Evolutionary conservation across 2,329 filamentous ascomycete genomes (phyloP).

Genomic region (Ophiostoma sp.): DNA sequence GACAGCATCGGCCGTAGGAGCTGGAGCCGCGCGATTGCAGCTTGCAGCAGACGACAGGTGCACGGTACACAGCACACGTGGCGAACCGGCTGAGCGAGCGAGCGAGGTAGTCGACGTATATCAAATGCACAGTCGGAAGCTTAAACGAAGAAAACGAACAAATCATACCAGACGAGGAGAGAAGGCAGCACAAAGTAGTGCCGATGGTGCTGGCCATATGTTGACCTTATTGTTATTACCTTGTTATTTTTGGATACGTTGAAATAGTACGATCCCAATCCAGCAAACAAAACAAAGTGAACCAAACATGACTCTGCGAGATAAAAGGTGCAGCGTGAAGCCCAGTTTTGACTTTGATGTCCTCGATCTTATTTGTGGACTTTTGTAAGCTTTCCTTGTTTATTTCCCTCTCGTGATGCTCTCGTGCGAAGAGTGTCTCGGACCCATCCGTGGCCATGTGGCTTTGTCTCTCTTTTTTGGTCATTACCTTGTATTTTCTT

Average conservation of each 20-base stretch:
- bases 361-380: neutral
- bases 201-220: neutral
- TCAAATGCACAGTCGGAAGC: neutral
- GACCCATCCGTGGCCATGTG: slow-evolving; percentile 16
- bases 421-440: slow-evolving; percentile 23
- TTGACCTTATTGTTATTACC: neutral
- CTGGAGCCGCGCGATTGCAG: neutral
- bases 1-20: slow-evolving; percentile 8
- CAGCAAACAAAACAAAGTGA: neutral
- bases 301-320: neutral
- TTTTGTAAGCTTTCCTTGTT: neutral
- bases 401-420: neutral
- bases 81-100: neutral
- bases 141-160: neutral
- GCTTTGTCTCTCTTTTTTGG: neutral
- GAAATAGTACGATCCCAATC: neutral
- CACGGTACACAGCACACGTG: neutral
- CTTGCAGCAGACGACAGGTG: neutral
- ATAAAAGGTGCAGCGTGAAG: slow-evolving; percentile 10
- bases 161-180: neutral
- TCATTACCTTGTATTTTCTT: neutral
- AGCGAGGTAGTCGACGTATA: neutral
- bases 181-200: neutral
- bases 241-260: neutral
- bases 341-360: neutral